Percentiles rank a stretch among this genome's conserved stretches.
Evolutionary conservation across 2,329 filamentous ascomycete genomes (phyloP).

Genomic region (Sporothrix variecibatus): DNA sequence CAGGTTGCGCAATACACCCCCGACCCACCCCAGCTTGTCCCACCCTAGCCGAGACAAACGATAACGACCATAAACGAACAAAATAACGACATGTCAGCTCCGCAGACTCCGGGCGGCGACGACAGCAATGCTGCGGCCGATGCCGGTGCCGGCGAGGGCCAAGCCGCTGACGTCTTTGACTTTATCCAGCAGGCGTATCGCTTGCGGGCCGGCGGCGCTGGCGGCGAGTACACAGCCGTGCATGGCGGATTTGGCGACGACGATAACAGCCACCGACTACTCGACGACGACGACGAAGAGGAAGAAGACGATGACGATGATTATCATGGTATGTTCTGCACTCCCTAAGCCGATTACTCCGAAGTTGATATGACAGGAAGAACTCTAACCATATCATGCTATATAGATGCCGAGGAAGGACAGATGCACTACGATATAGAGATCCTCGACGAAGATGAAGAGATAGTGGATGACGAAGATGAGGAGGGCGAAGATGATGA

Average conservation of each 20-base stretch:
- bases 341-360: neutral
- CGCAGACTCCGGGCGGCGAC: constrained; percentile 8
- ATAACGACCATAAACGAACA: neutral
- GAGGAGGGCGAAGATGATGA: constrained; percentile 26
- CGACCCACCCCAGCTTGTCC: neutral
- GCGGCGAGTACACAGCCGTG: constrained; percentile 10
- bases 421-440: constrained; percentile 29
- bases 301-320: constrained; percentile 27
- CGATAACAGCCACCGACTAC: neutral
- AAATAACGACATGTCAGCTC: constrained; percentile 20
- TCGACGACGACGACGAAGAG: constrained; percentile 32
- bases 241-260: neutral
- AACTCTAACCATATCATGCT: constrained; percentile 1
- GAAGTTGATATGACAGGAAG: neutral
- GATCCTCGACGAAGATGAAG: constrained; percentile 3
- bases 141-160: neutral
- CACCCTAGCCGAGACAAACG: constrained; percentile 10
- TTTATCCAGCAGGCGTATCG: constrained; percentile 9
- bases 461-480: constrained; percentile 25
- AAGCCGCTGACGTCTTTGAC: constrained; percentile 7
- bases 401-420: constrained; percentile 26
- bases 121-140: neutral
- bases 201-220: neutral
- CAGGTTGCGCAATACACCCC: constrained; percentile 16
- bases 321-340: constrained; percentile 1